Base-by-base conservation (phyloP, 1,284 basidiomycete species). In the Sparassis latifolia region DNA sequence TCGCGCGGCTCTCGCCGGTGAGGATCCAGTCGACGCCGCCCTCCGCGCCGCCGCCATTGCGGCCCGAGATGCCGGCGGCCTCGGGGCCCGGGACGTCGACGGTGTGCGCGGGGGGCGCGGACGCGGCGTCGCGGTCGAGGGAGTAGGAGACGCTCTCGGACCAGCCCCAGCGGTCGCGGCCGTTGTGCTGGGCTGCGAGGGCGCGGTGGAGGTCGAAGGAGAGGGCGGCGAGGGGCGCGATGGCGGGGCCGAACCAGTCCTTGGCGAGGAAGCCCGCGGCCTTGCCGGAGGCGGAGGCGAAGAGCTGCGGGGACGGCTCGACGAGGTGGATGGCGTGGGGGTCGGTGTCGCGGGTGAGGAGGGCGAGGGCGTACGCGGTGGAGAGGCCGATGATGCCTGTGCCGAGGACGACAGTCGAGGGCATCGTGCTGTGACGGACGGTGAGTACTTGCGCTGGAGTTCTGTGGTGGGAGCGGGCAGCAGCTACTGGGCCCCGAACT, bases 251-350 rank as follows among this genome's bases (percentile, higher is more conserved):
- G 62, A 83, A 81, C 84, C 84, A 86, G 63, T 86, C 81, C 50
- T 75, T 69, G 2, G 84, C 82, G 45, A 86, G 64, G 56, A 86
- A 80, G 4, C 83, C 84, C 5, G 79, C 83, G 0, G 79, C 78
- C 57, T 83, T 81, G 6, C 83, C 83, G 1, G 74, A 77, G 1
- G 84, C 80, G 3, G 69, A 81, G 4, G 62, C 57, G 52, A 70
- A 70, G 57, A 69, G 66, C 38, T 58, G 48, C 12, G 67, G 65
- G 3, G 63, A 61, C 30, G 66, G 54, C 39, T 70, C 68, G 57
- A 70, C 62, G 57, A 70, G 53, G 57, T 69, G 66, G 44, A 70
- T 67, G 20, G 55, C 54, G 54, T 65, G 64, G 41, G 31, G 1
- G 27, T 30, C 30, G 47, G 28, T 33, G 2, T 45, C 41, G 2